Percentiles rank a stretch among this genome's conserved stretches.
Evolutionary conservation across 2,329 filamentous ascomycete species (phyloP).

Genomic region (Microsporum ferrugineum): DNA sequence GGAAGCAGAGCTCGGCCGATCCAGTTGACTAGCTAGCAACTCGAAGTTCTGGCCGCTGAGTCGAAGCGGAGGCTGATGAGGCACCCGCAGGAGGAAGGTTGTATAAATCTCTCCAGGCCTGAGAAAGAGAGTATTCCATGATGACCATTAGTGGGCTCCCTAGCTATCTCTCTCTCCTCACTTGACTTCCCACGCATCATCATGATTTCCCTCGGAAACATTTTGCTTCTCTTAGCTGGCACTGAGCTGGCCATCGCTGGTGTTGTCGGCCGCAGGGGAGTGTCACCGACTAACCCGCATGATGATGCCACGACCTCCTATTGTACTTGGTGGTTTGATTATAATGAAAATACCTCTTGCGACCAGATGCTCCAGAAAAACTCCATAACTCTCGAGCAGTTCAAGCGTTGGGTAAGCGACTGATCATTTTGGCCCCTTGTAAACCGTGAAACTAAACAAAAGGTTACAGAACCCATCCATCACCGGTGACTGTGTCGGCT

Average conservation of each 20-base stretch:
- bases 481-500: not conserved
- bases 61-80: no score
- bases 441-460: not conserved
- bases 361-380: not conserved
- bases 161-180: no score
- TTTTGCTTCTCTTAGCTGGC: not conserved
- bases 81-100: no score
- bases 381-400: not conserved
- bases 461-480: not conserved
- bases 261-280: not conserved
- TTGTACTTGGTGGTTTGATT: slow-evolving; percentile 6
- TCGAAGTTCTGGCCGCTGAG: no score
- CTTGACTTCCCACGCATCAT: not conserved
- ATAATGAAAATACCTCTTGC: not conserved
- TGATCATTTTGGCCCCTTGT: not conserved
- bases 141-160: no score
- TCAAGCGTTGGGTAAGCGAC: not conserved
- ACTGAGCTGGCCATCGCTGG: not conserved
- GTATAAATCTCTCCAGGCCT: no score
- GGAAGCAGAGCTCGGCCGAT: no score
- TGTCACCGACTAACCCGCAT: not conserved
- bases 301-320: not conserved
- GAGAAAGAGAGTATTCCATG: no score
- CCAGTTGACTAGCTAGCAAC: no score
- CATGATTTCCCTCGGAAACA: not conserved